A percentile compares a stretch with the other conserved stretches of the same genome.
These are phyloP conservation scores for Xerocomellus intermedius DNA, from an alignment of 768 basidiomycete genomes.

Conservation along the genomic window DNA sequence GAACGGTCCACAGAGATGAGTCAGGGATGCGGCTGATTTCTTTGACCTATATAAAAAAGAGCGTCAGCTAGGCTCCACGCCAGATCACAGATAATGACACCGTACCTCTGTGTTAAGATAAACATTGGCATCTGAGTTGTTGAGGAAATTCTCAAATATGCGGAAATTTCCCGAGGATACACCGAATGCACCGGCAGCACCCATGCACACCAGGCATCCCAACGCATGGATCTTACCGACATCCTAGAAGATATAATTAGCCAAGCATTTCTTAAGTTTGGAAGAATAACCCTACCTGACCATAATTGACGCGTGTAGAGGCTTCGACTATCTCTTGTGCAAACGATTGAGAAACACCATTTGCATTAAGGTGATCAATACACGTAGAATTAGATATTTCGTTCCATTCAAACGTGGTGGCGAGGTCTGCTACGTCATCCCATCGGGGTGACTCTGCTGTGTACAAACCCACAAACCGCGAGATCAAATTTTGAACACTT, in stretches of 20 bases:
- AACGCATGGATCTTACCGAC: slow-evolving; percentile 72
- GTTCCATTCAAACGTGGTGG: slow-evolving; percentile 50
- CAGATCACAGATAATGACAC: background rate
- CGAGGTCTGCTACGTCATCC: slow-evolving; percentile 58
- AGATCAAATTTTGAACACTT: slow-evolving; percentile 57
- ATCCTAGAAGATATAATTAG: slow-evolving; percentile 42
- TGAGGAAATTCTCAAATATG: slow-evolving; percentile 81
- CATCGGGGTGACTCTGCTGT: slow-evolving; percentile 53
- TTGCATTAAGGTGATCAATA: slow-evolving; percentile 51
- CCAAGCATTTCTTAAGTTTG: background rate
- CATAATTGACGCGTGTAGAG: slow-evolving; percentile 82
- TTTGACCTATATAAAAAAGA: slow-evolving; percentile 41
- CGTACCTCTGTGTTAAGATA: slow-evolving; percentile 67
- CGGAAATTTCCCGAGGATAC: slow-evolving; percentile 81
- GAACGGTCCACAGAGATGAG: slow-evolving; percentile 52
- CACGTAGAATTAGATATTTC: slow-evolving; percentile 50
- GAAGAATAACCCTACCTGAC: slow-evolving; percentile 47
- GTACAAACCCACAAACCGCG: slow-evolving; percentile 57
- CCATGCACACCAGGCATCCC: slow-evolving; percentile 69
- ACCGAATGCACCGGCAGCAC: slow-evolving; percentile 60
- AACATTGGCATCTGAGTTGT: slow-evolving; percentile 64
- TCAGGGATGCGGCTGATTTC: slow-evolving; percentile 47
- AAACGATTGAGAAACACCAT: slow-evolving; percentile 59
- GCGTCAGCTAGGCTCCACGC: background rate
- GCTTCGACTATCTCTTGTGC: slow-evolving; percentile 75